Base-by-base conservation (phyloP, 208 protist species). In the Sergeia podlipaevii region DNA sequence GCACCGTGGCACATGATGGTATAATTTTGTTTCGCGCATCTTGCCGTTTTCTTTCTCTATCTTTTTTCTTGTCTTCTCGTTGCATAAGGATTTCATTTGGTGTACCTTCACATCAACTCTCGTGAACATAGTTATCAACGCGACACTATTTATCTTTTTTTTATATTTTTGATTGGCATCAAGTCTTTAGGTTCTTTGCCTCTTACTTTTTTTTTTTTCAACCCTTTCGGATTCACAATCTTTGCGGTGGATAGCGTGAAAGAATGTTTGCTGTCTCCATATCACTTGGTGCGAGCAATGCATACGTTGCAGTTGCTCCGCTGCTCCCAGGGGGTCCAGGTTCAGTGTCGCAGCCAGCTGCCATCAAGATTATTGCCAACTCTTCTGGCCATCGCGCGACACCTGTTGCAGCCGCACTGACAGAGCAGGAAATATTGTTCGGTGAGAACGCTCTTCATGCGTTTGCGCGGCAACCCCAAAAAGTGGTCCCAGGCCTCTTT, bases 401-500 rank as follows among this genome's bases (percentile, higher is more conserved):
- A 2, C 80, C 81, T 3, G 51, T 73, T 23, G 78, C 84, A 39
- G 77, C 77, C 10, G 73, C 77, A 1, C 68, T 95, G 53, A 60
- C 73, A n/a, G 81, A 87, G 52, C 63, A 81, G 29, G 84, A 92
- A 57, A 23, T 89, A 8, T 65, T 95, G 2, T 92, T 92, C 62
- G 88, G 82, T 5, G 80, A 92, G 13, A 83, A 85, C 45, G 88
- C 85, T 2, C 39, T 80, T 32, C 69, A 82, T 18, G 51, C 66
- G 45, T 95, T 79, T 46, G 60, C 74, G 2, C 77, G 88, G 1
- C 68, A 88, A 42, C 84, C 88, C 3, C 56, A 88, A 27, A 74
- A 74, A 33, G 81, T 91, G 0, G 76, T 95, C 41, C 88, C 88
- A 8, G 91, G 85, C 44, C 37, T 95, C 18, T 91, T 95, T 56